Evolutionary conservation across 1,139 yeast species (phyloP).

Genomic region (Suhomyces kunorum): DNA sequence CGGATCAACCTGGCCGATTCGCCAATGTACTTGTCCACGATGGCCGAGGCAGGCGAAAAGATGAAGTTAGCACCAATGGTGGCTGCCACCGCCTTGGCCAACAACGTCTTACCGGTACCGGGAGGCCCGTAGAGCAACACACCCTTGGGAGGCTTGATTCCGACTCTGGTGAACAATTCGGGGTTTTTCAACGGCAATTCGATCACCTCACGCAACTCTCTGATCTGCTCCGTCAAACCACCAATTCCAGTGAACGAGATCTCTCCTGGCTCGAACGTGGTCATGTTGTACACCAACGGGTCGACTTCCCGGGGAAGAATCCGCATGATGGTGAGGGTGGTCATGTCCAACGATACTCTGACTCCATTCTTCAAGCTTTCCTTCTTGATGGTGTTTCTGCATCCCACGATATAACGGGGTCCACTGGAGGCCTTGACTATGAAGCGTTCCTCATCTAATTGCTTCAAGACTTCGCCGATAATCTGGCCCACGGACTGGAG

Average conservation of each 20-base stretch:
- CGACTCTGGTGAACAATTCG: conserved; percentile 91
- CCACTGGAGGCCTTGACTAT: conserved; percentile 98
- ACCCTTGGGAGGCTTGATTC: conserved; percentile 98
- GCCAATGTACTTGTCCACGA: conserved; percentile 98
- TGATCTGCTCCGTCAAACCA: conserved; percentile 92
- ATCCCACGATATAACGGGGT: conserved; percentile 97
- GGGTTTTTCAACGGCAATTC: conserved; percentile 97
- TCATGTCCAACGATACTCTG: conserved; percentile 95
- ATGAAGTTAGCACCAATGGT: conserved; percentile 98
- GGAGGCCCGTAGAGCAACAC: conserved; percentile 98
- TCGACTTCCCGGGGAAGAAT: conserved; percentile 97
- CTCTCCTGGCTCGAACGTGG: conserved; percentile 96
- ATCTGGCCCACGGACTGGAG: conserved; percentile 97
- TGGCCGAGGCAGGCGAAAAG: conserved; percentile 96
- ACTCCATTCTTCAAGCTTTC: conserved; percentile 88
- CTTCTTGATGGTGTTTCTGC: conserved; percentile 88
- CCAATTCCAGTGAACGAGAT: conserved; percentile 95
- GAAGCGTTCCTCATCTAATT: conserved; percentile 89
- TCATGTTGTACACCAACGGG: conserved; percentile 98
- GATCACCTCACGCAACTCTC: conserved; percentile 96
- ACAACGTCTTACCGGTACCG: conserved; percentile 94
- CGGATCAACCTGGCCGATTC: conserved; percentile 95
- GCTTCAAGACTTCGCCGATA: conserved; percentile 96
- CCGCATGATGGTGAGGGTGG: conserved; percentile 96
- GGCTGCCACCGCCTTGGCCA: conserved; percentile 98